Conservation (phyloP, 306 rosid species). For the Abrus precatorius region DNA sequence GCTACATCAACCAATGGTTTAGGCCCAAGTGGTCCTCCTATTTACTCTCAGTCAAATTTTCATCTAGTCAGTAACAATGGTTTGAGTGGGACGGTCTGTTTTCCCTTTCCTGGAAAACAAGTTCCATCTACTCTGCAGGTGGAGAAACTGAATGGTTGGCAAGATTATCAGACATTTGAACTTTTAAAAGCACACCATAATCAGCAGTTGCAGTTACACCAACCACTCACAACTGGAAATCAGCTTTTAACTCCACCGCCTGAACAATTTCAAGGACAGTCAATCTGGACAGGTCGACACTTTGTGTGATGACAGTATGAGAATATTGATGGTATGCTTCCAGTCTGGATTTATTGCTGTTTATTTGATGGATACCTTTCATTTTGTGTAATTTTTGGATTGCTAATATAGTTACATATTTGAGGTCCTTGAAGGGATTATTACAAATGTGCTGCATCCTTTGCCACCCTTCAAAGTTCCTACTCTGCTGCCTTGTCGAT, state of each 20-base stretch:
- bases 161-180: constrained; percentile 72
- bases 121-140: constrained; percentile 65
- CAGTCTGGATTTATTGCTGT: constrained; percentile 40
- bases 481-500: constrained; percentile 71
- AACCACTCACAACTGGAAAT: constrained; percentile 66
- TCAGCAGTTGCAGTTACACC: constrained; percentile 77
- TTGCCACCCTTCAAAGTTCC: constrained; percentile 74
- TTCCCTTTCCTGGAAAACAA: constrained; percentile 93
- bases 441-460: constrained; percentile 67
- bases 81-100: constrained; percentile 62
- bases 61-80: constrained; percentile 61
- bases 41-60: constrained; percentile 57
- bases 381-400: constrained; percentile 24
- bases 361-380: constrained; percentile 37
- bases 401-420: constrained; percentile 45
- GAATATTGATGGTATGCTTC: constrained; percentile 71
- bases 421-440: constrained; percentile 67
- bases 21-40: constrained; percentile 54
- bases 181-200: constrained; percentile 67
- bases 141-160: constrained; percentile 76
- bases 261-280: constrained; percentile 92
- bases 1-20: constrained; percentile 64
- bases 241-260: constrained; percentile 70
- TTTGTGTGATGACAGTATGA: constrained; percentile 80
- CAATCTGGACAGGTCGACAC: constrained; percentile 82